phyloP scores from a whole-genome alignment of 1,139 yeast species.

The Nakaseomyces sp. region DNA sequence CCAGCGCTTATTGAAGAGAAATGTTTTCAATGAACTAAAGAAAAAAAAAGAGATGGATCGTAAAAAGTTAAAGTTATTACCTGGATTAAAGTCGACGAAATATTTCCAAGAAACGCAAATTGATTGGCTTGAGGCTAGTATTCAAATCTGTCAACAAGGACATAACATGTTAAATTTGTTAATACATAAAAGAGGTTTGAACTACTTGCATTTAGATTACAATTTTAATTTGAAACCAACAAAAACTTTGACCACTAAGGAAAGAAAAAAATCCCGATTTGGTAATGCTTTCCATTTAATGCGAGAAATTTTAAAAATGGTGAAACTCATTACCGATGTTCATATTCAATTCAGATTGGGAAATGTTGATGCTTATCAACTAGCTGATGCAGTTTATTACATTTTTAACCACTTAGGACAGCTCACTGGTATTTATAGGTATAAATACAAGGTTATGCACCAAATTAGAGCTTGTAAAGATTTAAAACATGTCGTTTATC shows the following conservation, averaged over 20 bases:
- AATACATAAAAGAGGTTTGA: slow-evolving; percentile 84
- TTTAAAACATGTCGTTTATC: slow-evolving; percentile 81
- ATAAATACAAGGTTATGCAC: slow-evolving; percentile 96
- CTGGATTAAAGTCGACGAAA: slow-evolving; percentile 64
- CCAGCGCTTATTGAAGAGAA: slow-evolving; percentile 71
- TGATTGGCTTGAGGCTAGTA: slow-evolving; percentile 98
- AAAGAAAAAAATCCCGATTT: slow-evolving; percentile 88
- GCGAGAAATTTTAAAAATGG: slow-evolving; percentile 74
- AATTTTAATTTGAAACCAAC: slow-evolving; percentile 95
- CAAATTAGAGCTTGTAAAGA: slow-evolving; percentile 96
- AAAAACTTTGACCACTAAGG: slow-evolving; percentile 91
- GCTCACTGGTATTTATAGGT: slow-evolving; percentile 90
- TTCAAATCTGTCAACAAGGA: slow-evolving; percentile 89
- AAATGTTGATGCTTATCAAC: slow-evolving; percentile 82
- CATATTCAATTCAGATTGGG: slow-evolving; percentile 89
- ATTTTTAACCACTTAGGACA: slow-evolving; percentile 90
- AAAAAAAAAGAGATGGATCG: slow-evolving; percentile 34
- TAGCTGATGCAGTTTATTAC: slow-evolving; percentile 91
- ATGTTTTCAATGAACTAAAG: slow-evolving; percentile 66
- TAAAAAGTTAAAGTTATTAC: slow-evolving; percentile 52
- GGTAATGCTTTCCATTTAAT: slow-evolving; percentile 94
- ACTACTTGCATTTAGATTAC: slow-evolving; percentile 88
- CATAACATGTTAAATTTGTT: slow-evolving; percentile 84
- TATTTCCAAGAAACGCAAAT: slow-evolving; percentile 86
- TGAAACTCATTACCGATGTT: slow-evolving; percentile 82